Percentiles rank a stretch among this genome's conserved stretches.
phyloP scores from a whole-genome alignment of 352 stramenopile species.

The Pythium dissotocum region DNA sequence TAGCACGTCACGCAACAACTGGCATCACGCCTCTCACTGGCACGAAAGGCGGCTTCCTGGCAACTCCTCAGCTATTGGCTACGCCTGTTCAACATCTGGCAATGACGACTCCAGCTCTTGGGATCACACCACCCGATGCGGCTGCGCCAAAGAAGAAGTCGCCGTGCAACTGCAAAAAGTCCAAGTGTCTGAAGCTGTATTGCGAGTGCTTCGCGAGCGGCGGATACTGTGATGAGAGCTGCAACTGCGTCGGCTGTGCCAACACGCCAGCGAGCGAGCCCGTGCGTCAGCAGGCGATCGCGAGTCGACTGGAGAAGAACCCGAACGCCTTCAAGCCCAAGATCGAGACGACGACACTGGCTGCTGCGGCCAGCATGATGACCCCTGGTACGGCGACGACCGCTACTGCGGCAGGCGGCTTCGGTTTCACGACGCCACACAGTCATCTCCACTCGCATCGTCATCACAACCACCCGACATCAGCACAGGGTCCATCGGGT shows the following conservation, averaged over 20 bases:
- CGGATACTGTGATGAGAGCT: slow-evolving; percentile 91
- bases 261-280: slow-evolving; percentile 85
- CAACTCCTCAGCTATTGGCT: slow-evolving; percentile 12
- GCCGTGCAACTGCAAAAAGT: slow-evolving; percentile 97
- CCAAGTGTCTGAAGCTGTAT: slow-evolving; percentile 97
- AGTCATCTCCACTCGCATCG: slow-evolving; percentile 9
- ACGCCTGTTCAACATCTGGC: slow-evolving; percentile 29
- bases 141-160: slow-evolving; percentile 48
- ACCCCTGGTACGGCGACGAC: slow-evolving; percentile 4
- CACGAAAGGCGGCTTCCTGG: slow-evolving; percentile 5
- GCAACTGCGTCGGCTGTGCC: slow-evolving; percentile 91
- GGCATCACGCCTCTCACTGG: slow-evolving; percentile 13
- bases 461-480: not conserved
- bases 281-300: slow-evolving; percentile 84
- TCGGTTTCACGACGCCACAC: slow-evolving; percentile 26
- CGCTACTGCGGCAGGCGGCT: not conserved
- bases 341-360: slow-evolving; percentile 58
- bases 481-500: slow-evolving; percentile 7
- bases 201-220: slow-evolving; percentile 96
- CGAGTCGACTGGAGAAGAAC: slow-evolving; percentile 91
- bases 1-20: not conserved
- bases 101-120: slow-evolving; percentile 8
- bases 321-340: slow-evolving; percentile 96
- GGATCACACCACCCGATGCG: slow-evolving; percentile 6
- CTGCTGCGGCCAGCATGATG: not conserved